Percentiles rank a stretch among this genome's conserved stretches.
These are phyloP conservation scores for Colletotrichum trifolii DNA, from an alignment of 2,329 filamentous ascomycete genomes.

Conservation along the genomic window DNA sequence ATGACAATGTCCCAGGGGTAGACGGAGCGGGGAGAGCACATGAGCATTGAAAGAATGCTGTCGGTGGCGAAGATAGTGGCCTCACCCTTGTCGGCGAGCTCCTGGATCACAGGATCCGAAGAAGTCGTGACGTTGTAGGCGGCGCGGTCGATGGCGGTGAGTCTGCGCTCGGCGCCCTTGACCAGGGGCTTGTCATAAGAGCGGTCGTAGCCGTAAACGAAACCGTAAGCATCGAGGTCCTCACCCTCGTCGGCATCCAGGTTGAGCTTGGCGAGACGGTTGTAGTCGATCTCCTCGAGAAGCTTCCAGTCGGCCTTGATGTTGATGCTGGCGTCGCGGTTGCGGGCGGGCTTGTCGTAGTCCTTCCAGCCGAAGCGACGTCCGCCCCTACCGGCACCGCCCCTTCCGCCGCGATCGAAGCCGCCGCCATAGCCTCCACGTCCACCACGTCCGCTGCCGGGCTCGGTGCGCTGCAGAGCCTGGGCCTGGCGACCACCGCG, in stretches of 20 bases:
- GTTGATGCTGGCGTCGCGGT: slow-evolving; percentile 94
- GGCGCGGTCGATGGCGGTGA: slow-evolving; percentile 89
- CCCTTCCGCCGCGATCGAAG: slow-evolving; percentile 80
- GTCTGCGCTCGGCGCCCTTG: slow-evolving; percentile 87
- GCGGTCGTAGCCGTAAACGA: slow-evolving; percentile 98
- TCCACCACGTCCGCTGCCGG: slow-evolving; percentile 66
- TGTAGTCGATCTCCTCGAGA: slow-evolving; percentile 98
- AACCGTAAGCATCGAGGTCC: slow-evolving; percentile 94
- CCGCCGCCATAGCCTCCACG: slow-evolving; percentile 68
- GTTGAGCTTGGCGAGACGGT: slow-evolving; percentile 93
- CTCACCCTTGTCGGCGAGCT: slow-evolving; percentile 94
- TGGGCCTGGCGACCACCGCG: slow-evolving; percentile 70
- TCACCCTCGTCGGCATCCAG: slow-evolving; percentile 94
- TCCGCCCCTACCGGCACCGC: slow-evolving; percentile 75
- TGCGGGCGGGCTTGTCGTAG: slow-evolving; percentile 96
- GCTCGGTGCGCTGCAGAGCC: slow-evolving; percentile 73
- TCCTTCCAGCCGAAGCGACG: slow-evolving; percentile 98
- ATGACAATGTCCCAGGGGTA: slow-evolving; percentile 99
- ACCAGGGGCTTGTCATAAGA: slow-evolving; percentile 93
- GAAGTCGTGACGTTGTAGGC: slow-evolving; percentile 99
- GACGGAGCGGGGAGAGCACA: slow-evolving; percentile 96
- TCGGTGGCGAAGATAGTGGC: slow-evolving; percentile 97
- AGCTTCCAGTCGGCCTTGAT: slow-evolving; percentile 96
- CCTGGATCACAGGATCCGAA: slow-evolving; percentile 95
- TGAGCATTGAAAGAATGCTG: slow-evolving; percentile 98